These are phyloP conservation scores for Hypericum androsaemum DNA, from an alignment of 345 rosid species.

Conservation along the genomic window DNA sequence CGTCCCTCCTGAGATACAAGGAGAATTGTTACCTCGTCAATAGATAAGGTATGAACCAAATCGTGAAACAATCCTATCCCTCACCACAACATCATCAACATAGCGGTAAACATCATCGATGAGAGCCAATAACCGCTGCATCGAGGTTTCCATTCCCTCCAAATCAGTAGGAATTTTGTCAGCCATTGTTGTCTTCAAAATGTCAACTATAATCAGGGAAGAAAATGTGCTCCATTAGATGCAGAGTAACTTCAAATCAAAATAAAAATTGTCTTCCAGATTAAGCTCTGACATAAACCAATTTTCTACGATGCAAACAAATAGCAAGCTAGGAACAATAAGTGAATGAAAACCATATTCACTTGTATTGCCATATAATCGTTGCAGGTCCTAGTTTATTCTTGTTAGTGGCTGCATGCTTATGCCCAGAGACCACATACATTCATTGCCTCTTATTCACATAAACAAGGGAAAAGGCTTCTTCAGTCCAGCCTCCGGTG, in stretches of 20 bases:
- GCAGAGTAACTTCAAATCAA: background rate
- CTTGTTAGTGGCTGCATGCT: too few species aligned
- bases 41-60: background rate
- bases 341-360: too few species aligned
- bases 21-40: background rate
- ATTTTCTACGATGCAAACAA: too few species aligned
- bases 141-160: constrained; percentile 94
- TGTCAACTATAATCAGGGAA: constrained; percentile 37
- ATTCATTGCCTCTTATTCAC: too few species aligned
- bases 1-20: constrained; percentile 55
- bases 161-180: constrained; percentile 90
- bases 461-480: too few species aligned
- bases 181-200: constrained; percentile 52
- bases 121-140: constrained; percentile 58
- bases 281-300: too few species aligned
- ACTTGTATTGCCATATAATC: too few species aligned
- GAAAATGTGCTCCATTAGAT: background rate
- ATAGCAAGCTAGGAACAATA: too few species aligned
- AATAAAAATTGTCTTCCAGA: background rate
- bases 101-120: constrained; percentile 66
- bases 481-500: too few species aligned
- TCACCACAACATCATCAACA: constrained; percentile 82
- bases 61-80: constrained; percentile 11
- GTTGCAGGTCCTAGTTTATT: too few species aligned
- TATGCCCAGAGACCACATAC: too few species aligned